Percentiles rank a stretch among this genome's conserved stretches.
These are phyloP conservation scores for Xerocomus spinulosus DNA, from an alignment of 768 basidiomycete species.

Conservation along the genomic window DNA sequence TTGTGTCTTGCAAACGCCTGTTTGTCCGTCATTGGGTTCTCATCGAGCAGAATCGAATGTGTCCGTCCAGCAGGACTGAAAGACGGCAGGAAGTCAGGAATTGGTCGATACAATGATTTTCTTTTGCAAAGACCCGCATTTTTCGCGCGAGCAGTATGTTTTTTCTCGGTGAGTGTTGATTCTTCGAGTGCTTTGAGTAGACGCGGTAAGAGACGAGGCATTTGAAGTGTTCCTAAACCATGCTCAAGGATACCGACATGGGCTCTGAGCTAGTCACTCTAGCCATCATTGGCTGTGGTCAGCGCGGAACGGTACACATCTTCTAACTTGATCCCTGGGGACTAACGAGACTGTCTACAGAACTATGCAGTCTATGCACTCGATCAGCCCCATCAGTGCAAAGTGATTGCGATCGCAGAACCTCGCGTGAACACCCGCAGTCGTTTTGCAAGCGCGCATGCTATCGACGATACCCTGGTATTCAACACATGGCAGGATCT, in stretches of 20 bases:
- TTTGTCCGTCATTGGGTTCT: slow-evolving; percentile 54
- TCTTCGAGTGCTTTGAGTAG: slow-evolving; percentile 43
- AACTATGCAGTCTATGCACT: slow-evolving; percentile 62
- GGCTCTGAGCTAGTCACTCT: slow-evolving; percentile 52
- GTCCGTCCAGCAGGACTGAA: slow-evolving; percentile 40
- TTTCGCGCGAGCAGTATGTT: slow-evolving; percentile 9
- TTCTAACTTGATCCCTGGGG: not conserved
- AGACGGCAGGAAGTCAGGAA: slow-evolving; percentile 37
- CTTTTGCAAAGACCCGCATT: slow-evolving; percentile 15
- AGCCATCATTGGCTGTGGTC: slow-evolving; percentile 78
- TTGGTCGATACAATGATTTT: slow-evolving; percentile 35
- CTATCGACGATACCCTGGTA: slow-evolving; percentile 62
- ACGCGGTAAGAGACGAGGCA: slow-evolving; percentile 72
- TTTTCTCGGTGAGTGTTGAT: slow-evolving; percentile 12
- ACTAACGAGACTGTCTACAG: slow-evolving; percentile 31
- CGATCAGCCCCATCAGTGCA: slow-evolving; percentile 56
- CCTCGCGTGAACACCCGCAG: slow-evolving; percentile 64
- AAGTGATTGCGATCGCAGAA: slow-evolving; percentile 81
- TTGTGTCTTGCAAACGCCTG: slow-evolving; percentile 53
- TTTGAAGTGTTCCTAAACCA: slow-evolving; percentile 8
- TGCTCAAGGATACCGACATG: slow-evolving; percentile 17
- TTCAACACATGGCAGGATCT: slow-evolving; percentile 73
- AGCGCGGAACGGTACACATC: slow-evolving; percentile 65
- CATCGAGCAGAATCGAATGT: slow-evolving; percentile 59
- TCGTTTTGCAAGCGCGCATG: slow-evolving; percentile 51